A percentile compares a stretch with the other conserved stretches of the same genome.
Conservation (phyloP, 2,329 filamentous ascomycete species). For the Cephalotrichum gorgonifer region DNA sequence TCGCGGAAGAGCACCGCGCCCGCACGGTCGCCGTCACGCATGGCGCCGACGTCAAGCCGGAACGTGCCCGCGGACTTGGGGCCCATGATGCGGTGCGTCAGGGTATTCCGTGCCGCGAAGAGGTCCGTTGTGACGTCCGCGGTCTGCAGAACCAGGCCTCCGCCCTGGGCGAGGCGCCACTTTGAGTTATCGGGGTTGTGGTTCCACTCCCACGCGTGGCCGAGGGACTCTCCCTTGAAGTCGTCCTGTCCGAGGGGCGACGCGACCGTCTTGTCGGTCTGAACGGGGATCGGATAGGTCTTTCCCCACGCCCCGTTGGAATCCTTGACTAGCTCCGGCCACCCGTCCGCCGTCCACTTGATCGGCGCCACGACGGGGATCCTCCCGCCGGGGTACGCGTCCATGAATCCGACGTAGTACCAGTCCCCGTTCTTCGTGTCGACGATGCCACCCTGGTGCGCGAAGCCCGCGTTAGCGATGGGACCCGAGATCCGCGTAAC, state of each 20-base stretch:
- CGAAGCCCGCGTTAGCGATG: slow-evolving; percentile 20
- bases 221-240: slow-evolving; percentile 20
- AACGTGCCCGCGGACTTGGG: slow-evolving; percentile 37
- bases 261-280: slow-evolving; percentile 11
- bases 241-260: slow-evolving; percentile 24
- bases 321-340: slow-evolving; percentile 28
- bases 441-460: slow-evolving; percentile 44
- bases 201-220: slow-evolving; percentile 47
- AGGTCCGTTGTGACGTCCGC: slow-evolving; percentile 40
- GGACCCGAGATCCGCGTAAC: background rate
- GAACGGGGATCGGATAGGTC: slow-evolving; percentile 25
- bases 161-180: slow-evolving; percentile 26
- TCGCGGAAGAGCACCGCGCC: slow-evolving; percentile 43
- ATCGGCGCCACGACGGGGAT: slow-evolving; percentile 44
- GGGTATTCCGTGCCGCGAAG: slow-evolving; percentile 31
- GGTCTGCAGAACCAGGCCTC: slow-evolving; percentile 29
- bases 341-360: slow-evolving; percentile 37
- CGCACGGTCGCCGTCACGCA: slow-evolving; percentile 38
- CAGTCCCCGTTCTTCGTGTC: slow-evolving; percentile 38
- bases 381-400: slow-evolving; percentile 41
- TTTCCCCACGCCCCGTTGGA: slow-evolving; percentile 32
- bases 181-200: slow-evolving; percentile 44
- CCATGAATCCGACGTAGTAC: slow-evolving; percentile 47
- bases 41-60: slow-evolving; percentile 31
- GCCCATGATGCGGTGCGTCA: slow-evolving; percentile 33